Base-by-base conservation (phyloP, 169 alveolate species). In the Cryptosporidium viatorum region DNA sequence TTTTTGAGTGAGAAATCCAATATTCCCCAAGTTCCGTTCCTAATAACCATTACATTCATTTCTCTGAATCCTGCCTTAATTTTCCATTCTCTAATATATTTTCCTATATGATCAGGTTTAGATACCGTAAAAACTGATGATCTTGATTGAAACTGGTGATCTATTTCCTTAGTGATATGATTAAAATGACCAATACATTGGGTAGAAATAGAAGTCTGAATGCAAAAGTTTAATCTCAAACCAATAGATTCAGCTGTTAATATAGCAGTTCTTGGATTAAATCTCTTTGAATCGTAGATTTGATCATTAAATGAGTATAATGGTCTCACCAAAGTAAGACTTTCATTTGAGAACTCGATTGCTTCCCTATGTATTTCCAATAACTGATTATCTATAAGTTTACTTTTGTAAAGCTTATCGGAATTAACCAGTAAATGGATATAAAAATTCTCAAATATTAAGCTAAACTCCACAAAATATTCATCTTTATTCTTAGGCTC, bases 11-110 rank as follows among this genome's bases (percentile, higher is more conserved):
- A 80, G 21, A 80, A 80, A 45, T 80, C 89, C 41, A 80, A 45
- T 69, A 80, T 80, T n/a, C 89, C 89, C 89, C 89, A 80, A n/a
- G 89, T 80, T 16, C 89, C 89, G 26, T 80, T 80, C 26, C 89
- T 80, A 26, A 80, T 4, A 8, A 80, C 52, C 89, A 80, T 80
- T 3, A 80, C 29, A 33, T 65, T 48, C 8, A 80, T 41, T 48
- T 80, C 89, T 39, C 31, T 59, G 33, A 80, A 62, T 41, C 73
- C 80, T 23, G 70, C 26, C 23, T 80, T 62, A 33, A 80, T 26
- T 10, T 3, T 80, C 74, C 89, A 80, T 21, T 62, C 75, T 50
- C 89, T 59, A 39, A 35, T 33, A 9, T 14, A 33, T 21, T 18
- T 45, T 0, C 12, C 8, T 0, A 2, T 10, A 23, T n/a, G 23